phyloP scores from a whole-genome alignment of 169 alveolate genomes.

The Babesia divergens region DNA sequence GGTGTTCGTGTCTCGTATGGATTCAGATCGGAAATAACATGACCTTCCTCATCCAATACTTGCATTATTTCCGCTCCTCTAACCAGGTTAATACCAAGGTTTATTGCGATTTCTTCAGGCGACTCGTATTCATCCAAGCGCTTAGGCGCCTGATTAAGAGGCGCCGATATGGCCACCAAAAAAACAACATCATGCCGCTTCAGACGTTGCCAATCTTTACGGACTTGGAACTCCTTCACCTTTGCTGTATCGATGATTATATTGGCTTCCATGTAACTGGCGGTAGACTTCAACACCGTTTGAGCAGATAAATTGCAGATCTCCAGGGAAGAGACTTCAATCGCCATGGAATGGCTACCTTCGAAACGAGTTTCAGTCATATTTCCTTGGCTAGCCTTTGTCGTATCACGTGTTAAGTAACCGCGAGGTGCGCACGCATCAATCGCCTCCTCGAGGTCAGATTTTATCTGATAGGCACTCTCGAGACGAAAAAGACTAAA shows the following conservation, averaged over 20 bases:
- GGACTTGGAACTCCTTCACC: slow-evolving; percentile 43
- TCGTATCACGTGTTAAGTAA: background rate
- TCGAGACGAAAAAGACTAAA: slow-evolving; percentile 85
- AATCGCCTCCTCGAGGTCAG: slow-evolving; percentile 81
- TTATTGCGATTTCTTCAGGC: slow-evolving; percentile 44
- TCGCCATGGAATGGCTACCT: slow-evolving; percentile 40
- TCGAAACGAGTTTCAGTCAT: slow-evolving; percentile 21
- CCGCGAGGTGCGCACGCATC: slow-evolving; percentile 72
- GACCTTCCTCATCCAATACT: slow-evolving; percentile 68
- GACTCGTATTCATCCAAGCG: slow-evolving; percentile 36
- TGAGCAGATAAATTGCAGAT: slow-evolving; percentile 11
- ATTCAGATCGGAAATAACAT: slow-evolving; percentile 63
- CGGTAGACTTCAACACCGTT: slow-evolving; percentile 10
- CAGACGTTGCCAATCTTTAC: slow-evolving; percentile 58
- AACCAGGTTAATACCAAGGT: slow-evolving; percentile 43
- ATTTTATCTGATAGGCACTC: slow-evolving; percentile 84
- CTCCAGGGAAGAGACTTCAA: background rate
- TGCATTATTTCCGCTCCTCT: slow-evolving; percentile 59
- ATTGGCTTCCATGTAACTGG: slow-evolving; percentile 33
- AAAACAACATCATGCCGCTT: slow-evolving; percentile 47
- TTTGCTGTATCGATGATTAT: slow-evolving; percentile 33
- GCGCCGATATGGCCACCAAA: slow-evolving; percentile 41
- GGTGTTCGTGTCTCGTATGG: slow-evolving; percentile 64
- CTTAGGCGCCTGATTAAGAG: slow-evolving; percentile 12
- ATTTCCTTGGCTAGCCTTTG: background rate